phyloP scores from a whole-genome alignment of 305 asterid species.

The Striga hermonthica region DNA sequence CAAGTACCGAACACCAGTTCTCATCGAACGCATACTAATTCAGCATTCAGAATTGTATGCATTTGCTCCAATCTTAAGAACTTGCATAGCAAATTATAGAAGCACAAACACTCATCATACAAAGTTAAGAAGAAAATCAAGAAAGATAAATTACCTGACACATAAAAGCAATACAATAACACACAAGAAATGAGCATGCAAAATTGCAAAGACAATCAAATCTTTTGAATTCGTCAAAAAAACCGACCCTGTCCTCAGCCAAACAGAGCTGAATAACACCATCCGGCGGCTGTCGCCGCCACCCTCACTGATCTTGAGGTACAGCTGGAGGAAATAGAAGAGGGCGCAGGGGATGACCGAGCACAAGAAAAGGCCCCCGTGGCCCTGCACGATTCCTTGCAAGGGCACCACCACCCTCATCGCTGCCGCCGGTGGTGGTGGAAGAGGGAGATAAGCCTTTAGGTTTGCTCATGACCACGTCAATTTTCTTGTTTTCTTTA shows the following conservation, averaged over 20 bases:
- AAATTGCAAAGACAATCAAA: not conserved
- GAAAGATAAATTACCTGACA: not conserved
- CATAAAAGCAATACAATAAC: too few species aligned
- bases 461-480: constrained; percentile 43
- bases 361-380: constrained; percentile 68
- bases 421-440: constrained; percentile 40
- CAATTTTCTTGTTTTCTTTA: constrained; percentile 34
- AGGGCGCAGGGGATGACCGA: constrained; percentile 75
- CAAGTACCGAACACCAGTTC: too few species aligned
- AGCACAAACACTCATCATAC: not conserved
- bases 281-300: constrained; percentile 40
- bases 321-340: constrained; percentile 64
- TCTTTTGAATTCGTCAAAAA: too few species aligned
- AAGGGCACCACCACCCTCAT: constrained; percentile 80
- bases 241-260: constrained; percentile 54
- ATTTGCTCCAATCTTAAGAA: not conserved
- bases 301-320: constrained; percentile 50
- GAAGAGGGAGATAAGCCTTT: constrained; percentile 32
- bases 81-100: not conserved
- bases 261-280: constrained; percentile 63
- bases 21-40: too few species aligned
- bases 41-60: too few species aligned
- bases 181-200: too few species aligned
- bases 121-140: not conserved
- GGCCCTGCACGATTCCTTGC: constrained; percentile 69